These are phyloP conservation scores for Azolla pinnata DNA, from an alignment of 75 land plant genomes.

Conservation along the genomic window DNA sequence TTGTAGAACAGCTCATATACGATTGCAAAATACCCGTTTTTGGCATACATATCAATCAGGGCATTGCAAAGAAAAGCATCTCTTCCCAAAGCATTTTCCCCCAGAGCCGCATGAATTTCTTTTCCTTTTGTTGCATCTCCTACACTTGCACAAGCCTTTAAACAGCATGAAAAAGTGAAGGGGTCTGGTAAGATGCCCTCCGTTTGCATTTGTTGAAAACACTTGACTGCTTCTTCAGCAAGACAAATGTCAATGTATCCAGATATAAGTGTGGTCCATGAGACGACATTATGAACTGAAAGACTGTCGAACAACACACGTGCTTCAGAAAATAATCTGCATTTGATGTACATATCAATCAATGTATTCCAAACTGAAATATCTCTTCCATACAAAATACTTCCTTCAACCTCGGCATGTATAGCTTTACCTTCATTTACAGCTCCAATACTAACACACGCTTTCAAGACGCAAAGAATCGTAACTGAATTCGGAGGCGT, in stretches of 20 bases:
- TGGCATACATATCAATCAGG: conserved; percentile 43
- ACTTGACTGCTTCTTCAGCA: background rate
- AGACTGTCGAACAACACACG: background rate
- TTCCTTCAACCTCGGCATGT: background rate
- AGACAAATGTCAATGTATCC: background rate
- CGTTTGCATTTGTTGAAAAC: background rate
- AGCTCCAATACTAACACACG: background rate
- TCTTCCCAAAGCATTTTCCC: conserved; percentile 20
- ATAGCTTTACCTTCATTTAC: background rate
- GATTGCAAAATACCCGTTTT: conserved; percentile 18
- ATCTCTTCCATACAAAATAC: background rate
- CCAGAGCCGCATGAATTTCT: conserved; percentile 20
- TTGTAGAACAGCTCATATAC: conserved; percentile 36
- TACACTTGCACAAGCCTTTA: background rate
- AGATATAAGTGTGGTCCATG: background rate
- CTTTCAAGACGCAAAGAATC: background rate
- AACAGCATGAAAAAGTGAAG: background rate
- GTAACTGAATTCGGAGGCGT: background rate
- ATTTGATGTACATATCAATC: background rate
- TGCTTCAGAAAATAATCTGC: background rate
- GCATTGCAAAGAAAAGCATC: conserved; percentile 35
- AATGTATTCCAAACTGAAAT: background rate
- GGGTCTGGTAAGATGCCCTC: background rate
- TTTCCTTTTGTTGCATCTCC: conserved; percentile 10
- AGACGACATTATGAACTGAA: background rate